Evolutionary conservation across 2,329 filamentous ascomycete species (phyloP), one percentile per base, ranked within the genome.

Genomic region (Phyllosticta citrichinensis): DNA sequence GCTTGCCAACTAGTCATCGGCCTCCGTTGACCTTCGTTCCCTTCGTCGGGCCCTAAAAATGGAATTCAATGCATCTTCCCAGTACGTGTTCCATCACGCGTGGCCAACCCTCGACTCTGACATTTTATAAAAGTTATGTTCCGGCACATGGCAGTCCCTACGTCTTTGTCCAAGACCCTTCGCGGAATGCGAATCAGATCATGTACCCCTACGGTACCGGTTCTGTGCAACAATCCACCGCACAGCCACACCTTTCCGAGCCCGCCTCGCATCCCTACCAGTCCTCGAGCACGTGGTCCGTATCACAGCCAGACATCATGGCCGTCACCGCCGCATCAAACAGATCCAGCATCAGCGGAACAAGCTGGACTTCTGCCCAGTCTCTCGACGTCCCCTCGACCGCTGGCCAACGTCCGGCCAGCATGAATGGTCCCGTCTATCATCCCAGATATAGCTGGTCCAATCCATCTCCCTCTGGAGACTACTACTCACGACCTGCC

Each of bases 51-150:
- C 17, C 33, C 64, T 68, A 68, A 72, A 71, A 65, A 75, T 75
- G 74, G 73, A 75, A 70, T 75, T 73, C 69, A 74, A 75, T 74
- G 70, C 73, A 65, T 62, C 70, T 65, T 70, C 71, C 56, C 73
- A 75, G 73, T 75, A 70, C 69, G 73, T 63, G 58, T 3, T n/a
- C 50, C 27, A 12, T 27, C 52, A 58, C 47, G n/a, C 19, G 33
- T 30, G 58, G 24, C n/a, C 52, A 10, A 2, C 17, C n/a, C 20
- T 22, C 33, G 24, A 55, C 20, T 56, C 35, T 61, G 54, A 47
- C 50, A 24, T 35, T 22, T 58, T 64, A 62, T 70, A 68, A 68
- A 47, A 74, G 73, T 70, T 73, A 71, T 63, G 68, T 66, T 22
- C 68, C 69, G 60, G 68, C 72, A 57, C 69, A 71, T 68, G 71